Conservation (phyloP, 2,329 filamentous ascomycete species). For the Blumeria graminis region DNA sequence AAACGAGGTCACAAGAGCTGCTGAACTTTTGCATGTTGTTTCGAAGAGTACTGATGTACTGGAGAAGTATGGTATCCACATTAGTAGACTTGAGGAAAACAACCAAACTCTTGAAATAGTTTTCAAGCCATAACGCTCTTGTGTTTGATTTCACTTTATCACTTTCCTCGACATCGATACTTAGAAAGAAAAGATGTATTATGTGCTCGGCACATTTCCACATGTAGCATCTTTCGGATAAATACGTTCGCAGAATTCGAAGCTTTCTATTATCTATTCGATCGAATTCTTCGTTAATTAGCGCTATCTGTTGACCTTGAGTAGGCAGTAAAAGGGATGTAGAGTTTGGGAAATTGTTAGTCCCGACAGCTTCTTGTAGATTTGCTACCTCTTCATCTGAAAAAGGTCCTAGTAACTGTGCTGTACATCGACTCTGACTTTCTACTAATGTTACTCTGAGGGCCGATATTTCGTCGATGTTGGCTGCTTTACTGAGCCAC, state of each 20-base stretch:
- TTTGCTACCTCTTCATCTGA: slow-evolving; percentile 59
- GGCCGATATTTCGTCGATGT: slow-evolving; percentile 60
- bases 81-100: neutral
- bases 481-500: slow-evolving; percentile 61
- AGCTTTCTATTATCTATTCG: slow-evolving; percentile 35
- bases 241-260: slow-evolving; percentile 46
- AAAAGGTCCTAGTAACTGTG: slow-evolving; percentile 44
- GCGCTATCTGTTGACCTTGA: slow-evolving; percentile 15
- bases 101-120: slow-evolving; percentile 4
- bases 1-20: slow-evolving; percentile 21
- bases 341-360: slow-evolving; percentile 34
- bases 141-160: neutral
- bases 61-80: slow-evolving; percentile 6
- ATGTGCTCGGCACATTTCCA: slow-evolving; percentile 33
- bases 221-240: slow-evolving; percentile 46
- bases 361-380: slow-evolving; percentile 47
- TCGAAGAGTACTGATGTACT: slow-evolving; percentile 25
- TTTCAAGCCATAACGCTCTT: slow-evolving; percentile 3
- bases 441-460: slow-evolving; percentile 62
- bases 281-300: slow-evolving; percentile 34
- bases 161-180: slow-evolving; percentile 3
- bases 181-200: slow-evolving; percentile 15
- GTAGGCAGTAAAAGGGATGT: slow-evolving; percentile 19
- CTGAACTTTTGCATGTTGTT: slow-evolving; percentile 22
- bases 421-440: slow-evolving; percentile 57